Conservation (phyloP, 2,329 filamentous ascomycete genomes). For the Fonsecaea multimorphosa region DNA sequence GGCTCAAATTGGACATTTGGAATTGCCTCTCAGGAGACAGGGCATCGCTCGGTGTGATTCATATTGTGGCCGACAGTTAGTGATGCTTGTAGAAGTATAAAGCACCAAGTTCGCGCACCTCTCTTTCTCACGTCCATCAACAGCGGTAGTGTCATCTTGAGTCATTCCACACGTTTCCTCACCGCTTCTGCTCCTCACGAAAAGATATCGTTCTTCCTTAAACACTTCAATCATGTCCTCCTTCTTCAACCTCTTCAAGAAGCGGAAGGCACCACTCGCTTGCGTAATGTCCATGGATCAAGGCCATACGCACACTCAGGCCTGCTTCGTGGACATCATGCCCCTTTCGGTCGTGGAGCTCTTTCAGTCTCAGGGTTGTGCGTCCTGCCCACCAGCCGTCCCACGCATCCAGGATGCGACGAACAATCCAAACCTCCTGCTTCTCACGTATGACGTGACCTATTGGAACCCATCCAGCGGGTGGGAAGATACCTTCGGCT, state of each 20-base stretch:
- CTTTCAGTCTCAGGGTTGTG: conserved; percentile 36
- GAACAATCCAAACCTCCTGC: conserved; percentile 32
- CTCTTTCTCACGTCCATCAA: conserved; percentile 1
- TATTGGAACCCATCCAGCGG: conserved; percentile 34
- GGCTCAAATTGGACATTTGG: neutral
- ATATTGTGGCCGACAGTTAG: neutral
- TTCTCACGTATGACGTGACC: conserved; percentile 36
- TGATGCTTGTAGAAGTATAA: neutral
- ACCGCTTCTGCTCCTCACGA: neutral
- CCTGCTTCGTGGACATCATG: conserved; percentile 35
- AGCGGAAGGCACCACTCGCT: conserved; percentile 31
- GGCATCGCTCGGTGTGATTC: neutral
- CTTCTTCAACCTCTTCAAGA: conserved; percentile 33
- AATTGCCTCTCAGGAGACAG: neutral
- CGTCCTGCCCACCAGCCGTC: conserved; percentile 33
- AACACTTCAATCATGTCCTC: conserved; percentile 20
- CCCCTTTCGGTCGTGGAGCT: conserved; percentile 35
- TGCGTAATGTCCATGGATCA: conserved; percentile 31
- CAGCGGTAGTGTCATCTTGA: neutral
- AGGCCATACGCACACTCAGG: conserved; percentile 32
- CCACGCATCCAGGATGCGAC: conserved; percentile 32
- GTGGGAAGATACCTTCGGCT: conserved; percentile 36
- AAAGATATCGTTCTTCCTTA: too few species aligned
- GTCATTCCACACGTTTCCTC: neutral
- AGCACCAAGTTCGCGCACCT: neutral